Conservation (phyloP, 768 basidiomycete genomes). For the Suillus alpinus region DNA sequence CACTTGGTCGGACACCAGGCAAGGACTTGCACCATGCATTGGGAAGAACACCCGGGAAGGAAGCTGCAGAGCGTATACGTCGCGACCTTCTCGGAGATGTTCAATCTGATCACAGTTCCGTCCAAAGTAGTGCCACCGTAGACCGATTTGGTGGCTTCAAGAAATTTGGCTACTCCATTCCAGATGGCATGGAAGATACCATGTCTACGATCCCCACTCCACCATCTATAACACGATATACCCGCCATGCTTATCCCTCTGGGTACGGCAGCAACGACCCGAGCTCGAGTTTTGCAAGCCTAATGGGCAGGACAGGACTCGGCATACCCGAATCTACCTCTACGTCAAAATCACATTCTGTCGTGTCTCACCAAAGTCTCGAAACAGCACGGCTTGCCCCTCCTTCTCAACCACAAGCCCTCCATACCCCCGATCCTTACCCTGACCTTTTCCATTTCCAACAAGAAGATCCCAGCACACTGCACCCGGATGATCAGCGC, state of each 20-base stretch:
- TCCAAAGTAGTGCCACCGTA: constrained; percentile 12
- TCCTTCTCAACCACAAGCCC: constrained; percentile 3
- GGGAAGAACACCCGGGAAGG: constrained; percentile 67
- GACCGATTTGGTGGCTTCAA: constrained; percentile 21
- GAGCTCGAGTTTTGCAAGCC: constrained; percentile 63
- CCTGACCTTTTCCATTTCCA: constrained; percentile 23
- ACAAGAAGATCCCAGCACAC: constrained; percentile 22
- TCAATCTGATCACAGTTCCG: constrained; percentile 34
- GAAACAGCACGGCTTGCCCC: constrained; percentile 3
- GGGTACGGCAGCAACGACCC: constrained; percentile 43
- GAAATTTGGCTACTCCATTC: constrained; percentile 25
- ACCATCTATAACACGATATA: constrained; percentile 70
- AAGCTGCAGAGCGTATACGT: constrained; percentile 68
- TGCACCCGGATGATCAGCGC: constrained; percentile 14
- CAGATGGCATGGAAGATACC: constrained; percentile 46
- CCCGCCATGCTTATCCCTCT: constrained; percentile 35
- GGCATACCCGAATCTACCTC: constrained; percentile 34
- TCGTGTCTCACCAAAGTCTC: constrained; percentile 7
- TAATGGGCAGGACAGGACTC: constrained; percentile 63
- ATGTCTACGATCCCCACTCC: constrained; percentile 69
- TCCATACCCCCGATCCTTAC: constrained; percentile 25
- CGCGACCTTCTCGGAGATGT: constrained; percentile 59
- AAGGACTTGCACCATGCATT: constrained; percentile 45
- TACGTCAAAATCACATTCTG: constrained; percentile 15
- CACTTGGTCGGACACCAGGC: constrained; percentile 62